Conservation (phyloP, 352 stramenopile species). For the Globisporangium carolinianum region DNA sequence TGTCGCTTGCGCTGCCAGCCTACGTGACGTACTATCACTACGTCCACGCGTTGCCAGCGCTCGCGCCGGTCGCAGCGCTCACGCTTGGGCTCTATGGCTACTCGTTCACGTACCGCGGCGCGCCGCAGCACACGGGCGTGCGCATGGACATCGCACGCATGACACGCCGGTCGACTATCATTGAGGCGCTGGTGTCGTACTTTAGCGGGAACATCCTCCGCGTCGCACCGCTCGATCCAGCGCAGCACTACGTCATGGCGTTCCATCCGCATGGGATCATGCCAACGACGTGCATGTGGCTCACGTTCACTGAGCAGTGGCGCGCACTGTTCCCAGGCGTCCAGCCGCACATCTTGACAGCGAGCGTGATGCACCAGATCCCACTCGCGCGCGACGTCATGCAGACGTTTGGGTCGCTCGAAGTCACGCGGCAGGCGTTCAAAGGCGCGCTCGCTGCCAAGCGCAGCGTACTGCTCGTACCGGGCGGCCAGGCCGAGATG, state of each 20-base stretch:
- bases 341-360: conserved; percentile 60
- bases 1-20: conserved; percentile 32
- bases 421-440: conserved; percentile 69
- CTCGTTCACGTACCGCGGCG: conserved; percentile 54
- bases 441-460: conserved; percentile 35
- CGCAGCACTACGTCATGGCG: conserved; percentile 61
- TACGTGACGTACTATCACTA: conserved; percentile 48
- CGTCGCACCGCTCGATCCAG: conserved; percentile 41
- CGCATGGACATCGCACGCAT: conserved; percentile 46
- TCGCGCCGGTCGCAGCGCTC: conserved; percentile 33
- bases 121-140: conserved; percentile 52
- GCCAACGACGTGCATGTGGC: conserved; percentile 65
- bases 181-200: conserved; percentile 56
- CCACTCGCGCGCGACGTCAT: conserved; percentile 66
- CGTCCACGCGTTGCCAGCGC: conserved; percentile 32
- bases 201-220: conserved; percentile 61
- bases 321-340: conserved; percentile 55
- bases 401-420: conserved; percentile 65
- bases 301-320: conserved; percentile 73
- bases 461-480: conserved; percentile 68
- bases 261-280: conserved; percentile 83
- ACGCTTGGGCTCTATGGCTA: conserved; percentile 69
- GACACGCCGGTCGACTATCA: conserved; percentile 27
- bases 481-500: conserved; percentile 79
- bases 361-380: conserved; percentile 78